phyloP scores from a whole-genome alignment of 441 rosid species.

The Cnidoscolus chayamansa region DNA sequence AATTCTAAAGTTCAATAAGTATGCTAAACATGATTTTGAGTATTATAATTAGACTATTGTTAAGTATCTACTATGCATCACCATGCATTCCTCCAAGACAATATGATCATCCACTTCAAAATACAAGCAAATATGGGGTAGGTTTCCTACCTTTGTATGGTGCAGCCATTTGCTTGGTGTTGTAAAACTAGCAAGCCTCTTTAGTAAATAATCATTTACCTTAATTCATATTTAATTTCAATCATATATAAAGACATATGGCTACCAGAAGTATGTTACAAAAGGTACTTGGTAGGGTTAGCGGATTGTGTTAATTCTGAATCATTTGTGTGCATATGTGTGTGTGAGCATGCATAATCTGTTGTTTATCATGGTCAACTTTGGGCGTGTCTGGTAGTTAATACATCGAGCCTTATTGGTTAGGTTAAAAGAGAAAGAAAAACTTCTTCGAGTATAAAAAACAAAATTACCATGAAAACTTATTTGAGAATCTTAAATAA shows the following conservation, averaged over 20 bases:
- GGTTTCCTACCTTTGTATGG: neutral
- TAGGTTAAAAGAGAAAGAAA: neutral
- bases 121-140: neutral
- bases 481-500: neutral
- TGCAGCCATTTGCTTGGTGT: neutral
- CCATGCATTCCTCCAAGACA: neutral
- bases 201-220: neutral
- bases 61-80: neutral
- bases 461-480: neutral
- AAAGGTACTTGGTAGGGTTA: too few relatives aligned
- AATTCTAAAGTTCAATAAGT: neutral
- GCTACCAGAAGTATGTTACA: too few relatives aligned
- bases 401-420: neutral
- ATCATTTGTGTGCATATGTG: neutral
- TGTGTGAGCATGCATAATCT: neutral
- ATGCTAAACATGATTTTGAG: neutral
- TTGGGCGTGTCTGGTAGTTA: neutral
- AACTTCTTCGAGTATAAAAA: neutral
- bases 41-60: neutral
- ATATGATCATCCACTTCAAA: neutral
- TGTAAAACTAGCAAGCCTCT: neutral
- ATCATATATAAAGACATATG: neutral
- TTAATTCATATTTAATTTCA: neutral
- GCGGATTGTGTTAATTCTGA: neutral
- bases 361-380: neutral